Base-by-base conservation (phyloP, 2,329 filamentous ascomycete genomes). In the Hymenoscyphus infarciens region DNA sequence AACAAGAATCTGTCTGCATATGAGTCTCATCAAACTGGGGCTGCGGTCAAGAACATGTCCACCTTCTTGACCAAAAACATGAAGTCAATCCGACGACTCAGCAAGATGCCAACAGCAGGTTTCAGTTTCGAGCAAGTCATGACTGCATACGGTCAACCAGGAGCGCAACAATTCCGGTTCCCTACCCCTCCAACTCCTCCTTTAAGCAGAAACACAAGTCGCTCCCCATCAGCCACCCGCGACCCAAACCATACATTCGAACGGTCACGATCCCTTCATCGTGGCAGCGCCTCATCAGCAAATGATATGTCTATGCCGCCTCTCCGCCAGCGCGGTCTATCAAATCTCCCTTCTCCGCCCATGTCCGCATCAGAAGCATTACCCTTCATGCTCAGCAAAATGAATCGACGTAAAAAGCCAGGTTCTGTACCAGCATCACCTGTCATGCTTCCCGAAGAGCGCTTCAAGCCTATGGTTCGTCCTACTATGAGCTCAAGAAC, bases 21-120 rank as follows among this genome's bases (percentile, higher is more conserved):
- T 13, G 35, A 38, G 13, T 72, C 75, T 4, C 75, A 79, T 59
- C 76, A 78, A 58, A 79, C 80, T 62, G 74, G 70, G 15, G 75
- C 73, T 29, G 79, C 80, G 3, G 68, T 81, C 57, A 74, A 74
- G 19, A 75, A 77, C 25, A 82, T 82, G 76, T 78, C 76, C 13
- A 74, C 62, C 39, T 80, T 80, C 67, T 75, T 80, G 53, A 75
- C 77, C 64, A 74, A 72, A 61, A 80, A 80, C 68, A 76, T 75
- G 72, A 75, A 75, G 27, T 74, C 77, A 6, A 79, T 81, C 60
- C 73, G 77, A 1, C 69, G 78, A 4, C 73, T 80, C 7, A 79
- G 76, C 68, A 77, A 74, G 57, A 71, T 79, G 68, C 77, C 78
- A 13, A 38, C 35, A 16, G 22, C 59, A 13, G 61, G 62, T 5